phyloP scores from a whole-genome alignment of 129 eudicot species.

The carrot (Daucus carota) region DH1_v3.0 NC_030387.2:30218501-30219000 shows the following conservation, averaged over 20 bases:
- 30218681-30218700: neutral
- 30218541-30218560: no score
- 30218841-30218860: conserved; percentile 2
- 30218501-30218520: no score
- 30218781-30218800: conserved; percentile 72
- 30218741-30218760: conserved; percentile 9
- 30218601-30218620: no score
- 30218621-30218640: no score
- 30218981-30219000: neutral
- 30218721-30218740: conserved; percentile 1
- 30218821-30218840: neutral
- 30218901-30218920: neutral
- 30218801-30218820: conserved; percentile 70
- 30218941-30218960: neutral
- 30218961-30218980: neutral
- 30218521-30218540: no score
- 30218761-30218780: conserved; percentile 83
- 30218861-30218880: neutral
- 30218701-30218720: neutral
- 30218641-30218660: neutral
- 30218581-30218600: no score
- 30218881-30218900: neutral
- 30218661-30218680: no score
- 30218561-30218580: no score
- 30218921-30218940: neutral